A percentile compares a stretch with the other conserved stretches of the same genome.
Conservation (phyloP, 2,329 filamentous ascomycete genomes). For the Cordyceps javanica region DNA sequence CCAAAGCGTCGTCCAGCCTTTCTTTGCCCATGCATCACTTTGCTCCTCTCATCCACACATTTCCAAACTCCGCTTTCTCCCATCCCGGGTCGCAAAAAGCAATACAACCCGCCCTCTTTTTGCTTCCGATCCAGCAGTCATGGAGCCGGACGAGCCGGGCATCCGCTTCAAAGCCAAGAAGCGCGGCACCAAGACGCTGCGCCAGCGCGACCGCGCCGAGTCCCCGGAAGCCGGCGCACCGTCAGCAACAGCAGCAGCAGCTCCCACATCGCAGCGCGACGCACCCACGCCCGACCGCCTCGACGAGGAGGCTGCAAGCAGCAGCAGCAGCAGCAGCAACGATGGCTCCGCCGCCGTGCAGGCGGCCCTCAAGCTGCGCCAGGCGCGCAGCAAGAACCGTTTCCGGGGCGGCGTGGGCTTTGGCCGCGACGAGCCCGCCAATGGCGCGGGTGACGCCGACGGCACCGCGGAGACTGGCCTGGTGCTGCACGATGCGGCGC, state of each 20-base stretch:
- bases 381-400: constrained; percentile 41
- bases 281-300: constrained; percentile 10
- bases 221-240: constrained; percentile 20
- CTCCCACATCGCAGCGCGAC: constrained; percentile 7
- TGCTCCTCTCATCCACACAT: neutral
- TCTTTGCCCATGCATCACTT: neutral
- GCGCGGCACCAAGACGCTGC: constrained; percentile 48
- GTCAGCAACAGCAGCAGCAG: constrained; percentile 11
- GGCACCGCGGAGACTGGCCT: constrained; percentile 20
- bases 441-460: constrained; percentile 13
- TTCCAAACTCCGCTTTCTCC: too few relatives aligned
- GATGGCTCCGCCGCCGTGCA: constrained; percentile 29
- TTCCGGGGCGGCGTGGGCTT: constrained; percentile 48
- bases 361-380: constrained; percentile 48
- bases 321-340: too few relatives aligned
- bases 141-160: neutral
- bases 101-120: too few relatives aligned
- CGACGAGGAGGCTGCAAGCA: constrained; percentile 17
- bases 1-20: neutral
- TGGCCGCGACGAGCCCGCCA: constrained; percentile 16
- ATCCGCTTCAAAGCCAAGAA: constrained; percentile 53
- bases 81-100: too few relatives aligned
- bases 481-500: constrained; percentile 25
- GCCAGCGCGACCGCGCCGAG: constrained; percentile 42
- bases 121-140: neutral